Conservation (phyloP, 768 basidiomycete genomes). For the Mycena indigotica region DNA sequence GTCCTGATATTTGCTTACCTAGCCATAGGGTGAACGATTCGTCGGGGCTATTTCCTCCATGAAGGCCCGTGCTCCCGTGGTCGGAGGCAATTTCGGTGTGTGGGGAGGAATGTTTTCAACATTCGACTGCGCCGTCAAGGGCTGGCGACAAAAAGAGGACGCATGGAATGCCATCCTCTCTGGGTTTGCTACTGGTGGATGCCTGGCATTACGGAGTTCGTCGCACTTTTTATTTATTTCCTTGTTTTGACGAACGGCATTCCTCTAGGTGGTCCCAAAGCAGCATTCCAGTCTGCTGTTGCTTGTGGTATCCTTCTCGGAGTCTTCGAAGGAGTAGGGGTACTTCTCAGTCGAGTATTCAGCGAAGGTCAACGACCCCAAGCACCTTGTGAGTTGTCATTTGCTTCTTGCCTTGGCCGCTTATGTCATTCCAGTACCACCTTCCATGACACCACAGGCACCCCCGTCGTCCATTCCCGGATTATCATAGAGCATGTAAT, state of each 20-base stretch:
- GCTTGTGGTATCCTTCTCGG: conserved; percentile 96
- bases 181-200: conserved; percentile 98
- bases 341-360: conserved; percentile 86
- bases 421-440: conserved; percentile 45
- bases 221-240: conserved; percentile 25
- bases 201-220: conserved; percentile 90
- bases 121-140: conserved; percentile 98
- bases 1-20: conserved; percentile 15
- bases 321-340: conserved; percentile 93
- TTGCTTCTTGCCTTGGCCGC: conserved; percentile 6
- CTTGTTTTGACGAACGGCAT: conserved; percentile 5
- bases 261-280: conserved; percentile 81
- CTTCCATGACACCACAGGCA: conserved; percentile 55
- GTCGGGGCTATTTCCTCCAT: conserved; percentile 93
- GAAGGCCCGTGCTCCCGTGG: conserved; percentile 97
- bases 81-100: conserved; percentile 94
- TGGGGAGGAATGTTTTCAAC: conserved; percentile 99
- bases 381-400: conserved; percentile 63
- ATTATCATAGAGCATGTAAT: conserved; percentile 51
- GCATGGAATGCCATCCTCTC: conserved; percentile 99
- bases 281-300: conserved; percentile 89
- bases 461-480: conserved; percentile 44
- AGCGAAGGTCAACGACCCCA: conserved; percentile 74
- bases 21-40: conserved; percentile 82
- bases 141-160: conserved; percentile 95